phyloP scores from a whole-genome alignment of 441 rosid genomes.

The Manihot esculenta region DNA sequence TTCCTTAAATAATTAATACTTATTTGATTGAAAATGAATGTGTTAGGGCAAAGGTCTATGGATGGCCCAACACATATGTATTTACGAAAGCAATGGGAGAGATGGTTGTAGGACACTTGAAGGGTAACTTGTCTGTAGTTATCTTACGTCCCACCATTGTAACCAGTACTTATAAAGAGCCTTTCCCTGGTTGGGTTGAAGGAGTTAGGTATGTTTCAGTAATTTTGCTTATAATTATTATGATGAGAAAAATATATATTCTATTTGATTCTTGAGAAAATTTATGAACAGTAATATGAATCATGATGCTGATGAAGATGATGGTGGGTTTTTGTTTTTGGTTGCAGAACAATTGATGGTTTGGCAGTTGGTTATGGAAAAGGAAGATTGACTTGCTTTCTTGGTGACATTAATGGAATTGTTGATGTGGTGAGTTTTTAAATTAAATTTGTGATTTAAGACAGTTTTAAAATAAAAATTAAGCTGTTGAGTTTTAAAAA shows the following conservation, averaged over 20 bases:
- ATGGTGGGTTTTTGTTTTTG: no score
- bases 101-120: conserved; percentile 41
- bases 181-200: conserved; percentile 64
- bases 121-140: conserved; percentile 32
- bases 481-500: no score
- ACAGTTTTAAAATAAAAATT: no score
- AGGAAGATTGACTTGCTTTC: conserved; percentile 73
- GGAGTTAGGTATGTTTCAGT: conserved; percentile 42
- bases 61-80: conserved; percentile 68
- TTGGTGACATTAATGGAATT: conserved; percentile 52
- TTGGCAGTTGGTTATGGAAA: conserved; percentile 70
- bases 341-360: conserved; percentile 83
- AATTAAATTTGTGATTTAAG: background rate
- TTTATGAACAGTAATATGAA: no score
- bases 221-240: background rate
- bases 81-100: conserved; percentile 74
- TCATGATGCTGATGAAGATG: no score
- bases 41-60: conserved; percentile 46
- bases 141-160: conserved; percentile 50
- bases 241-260: no score
- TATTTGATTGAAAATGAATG: no score
- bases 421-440: conserved; percentile 63
- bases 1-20: no score
- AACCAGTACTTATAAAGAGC: conserved; percentile 50
- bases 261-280: background rate